Percentiles rank a stretch among this genome's conserved stretches.
Conservation (phyloP, 495 filamentous ascomycete genomes). For the Venustampulla echinocandica region DNA sequence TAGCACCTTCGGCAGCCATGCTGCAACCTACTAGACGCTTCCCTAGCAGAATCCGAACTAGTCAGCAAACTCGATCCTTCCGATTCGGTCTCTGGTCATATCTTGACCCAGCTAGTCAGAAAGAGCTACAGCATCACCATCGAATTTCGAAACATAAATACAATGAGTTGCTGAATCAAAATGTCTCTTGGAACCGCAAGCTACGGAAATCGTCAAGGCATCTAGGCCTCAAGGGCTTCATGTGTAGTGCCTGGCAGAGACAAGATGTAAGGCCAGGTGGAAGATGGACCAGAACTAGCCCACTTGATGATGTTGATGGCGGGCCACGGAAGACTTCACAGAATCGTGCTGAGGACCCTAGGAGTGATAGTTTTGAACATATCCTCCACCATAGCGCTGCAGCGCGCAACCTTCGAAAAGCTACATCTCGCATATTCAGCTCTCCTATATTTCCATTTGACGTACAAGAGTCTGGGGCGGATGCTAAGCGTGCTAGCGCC, state of each 20-base stretch:
- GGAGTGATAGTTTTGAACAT: slow-evolving; percentile 10
- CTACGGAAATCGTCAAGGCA: slow-evolving; percentile 14
- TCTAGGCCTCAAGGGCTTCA: slow-evolving; percentile 26
- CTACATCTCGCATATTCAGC: background rate
- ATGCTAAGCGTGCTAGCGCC: background rate
- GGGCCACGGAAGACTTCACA: background rate
- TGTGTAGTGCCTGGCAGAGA: slow-evolving; percentile 29
- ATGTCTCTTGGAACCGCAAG: slow-evolving; percentile 31
- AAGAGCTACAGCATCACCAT: slow-evolving; percentile 32
- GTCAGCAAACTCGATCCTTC: slow-evolving; percentile 36
- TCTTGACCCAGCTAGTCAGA: slow-evolving; percentile 29
- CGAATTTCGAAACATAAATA: slow-evolving; percentile 33
- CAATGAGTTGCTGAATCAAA: slow-evolving; percentile 28
- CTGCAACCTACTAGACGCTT: slow-evolving; percentile 11
- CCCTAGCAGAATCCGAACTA: slow-evolving; percentile 11
- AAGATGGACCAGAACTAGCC: slow-evolving; percentile 18
- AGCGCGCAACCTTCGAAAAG: no score
- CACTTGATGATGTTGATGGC: slow-evolving; percentile 4
- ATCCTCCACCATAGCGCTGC: slow-evolving; percentile 7
- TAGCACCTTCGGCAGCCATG: slow-evolving; percentile 8
- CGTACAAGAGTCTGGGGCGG: no score
- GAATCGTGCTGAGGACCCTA: slow-evolving; percentile 14
- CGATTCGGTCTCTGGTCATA: slow-evolving; percentile 37
- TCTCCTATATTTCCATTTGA: no score
- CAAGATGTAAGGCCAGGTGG: slow-evolving; percentile 4